A percentile compares a stretch with the other conserved stretches of the same genome.
Evolutionary conservation across 2,329 filamentous ascomycete genomes (phyloP).

Genomic region (Pseudogymnoascus sp.): DNA sequence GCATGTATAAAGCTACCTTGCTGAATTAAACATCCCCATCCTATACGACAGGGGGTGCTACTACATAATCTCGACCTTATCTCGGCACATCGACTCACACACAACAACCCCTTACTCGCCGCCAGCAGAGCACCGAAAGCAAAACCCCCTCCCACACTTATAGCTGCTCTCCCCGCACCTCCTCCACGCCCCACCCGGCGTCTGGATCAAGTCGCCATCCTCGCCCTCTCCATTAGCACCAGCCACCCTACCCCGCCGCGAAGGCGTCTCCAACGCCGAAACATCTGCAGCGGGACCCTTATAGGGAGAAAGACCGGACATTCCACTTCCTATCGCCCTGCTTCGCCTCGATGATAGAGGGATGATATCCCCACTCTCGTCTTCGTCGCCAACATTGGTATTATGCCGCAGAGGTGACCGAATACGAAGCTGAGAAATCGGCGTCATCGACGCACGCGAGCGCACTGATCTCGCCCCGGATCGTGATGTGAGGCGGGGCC

Average conservation of each 20-base stretch:
- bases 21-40: not conserved
- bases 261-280: not conserved
- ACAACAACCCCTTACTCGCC: not conserved
- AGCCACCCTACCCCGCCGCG: not conserved
- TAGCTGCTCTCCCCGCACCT: slow-evolving; percentile 49
- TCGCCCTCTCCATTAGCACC: not conserved
- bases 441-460: not conserved
- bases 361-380: not conserved
- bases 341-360: slow-evolving; percentile 13
- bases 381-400: not conserved
- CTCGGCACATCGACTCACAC: not conserved
- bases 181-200: slow-evolving; percentile 42
- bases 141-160: slow-evolving; percentile 49
- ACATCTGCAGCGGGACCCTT: not conserved
- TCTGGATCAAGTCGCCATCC: slow-evolving; percentile 29
- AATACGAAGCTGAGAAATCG: not conserved
- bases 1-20: not conserved
- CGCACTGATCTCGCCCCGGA: not conserved
- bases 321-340: slow-evolving; percentile 20
- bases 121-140: slow-evolving; percentile 41
- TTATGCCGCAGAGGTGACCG: not conserved
- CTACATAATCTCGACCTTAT: not conserved
- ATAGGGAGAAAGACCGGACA: not conserved
- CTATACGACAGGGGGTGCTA: not conserved
- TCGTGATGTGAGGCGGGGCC: not conserved